A percentile compares a stretch with the other conserved stretches of the same genome.
Conservation (phyloP, 306 rosid species). For the Cucurbita maxima region DNA sequence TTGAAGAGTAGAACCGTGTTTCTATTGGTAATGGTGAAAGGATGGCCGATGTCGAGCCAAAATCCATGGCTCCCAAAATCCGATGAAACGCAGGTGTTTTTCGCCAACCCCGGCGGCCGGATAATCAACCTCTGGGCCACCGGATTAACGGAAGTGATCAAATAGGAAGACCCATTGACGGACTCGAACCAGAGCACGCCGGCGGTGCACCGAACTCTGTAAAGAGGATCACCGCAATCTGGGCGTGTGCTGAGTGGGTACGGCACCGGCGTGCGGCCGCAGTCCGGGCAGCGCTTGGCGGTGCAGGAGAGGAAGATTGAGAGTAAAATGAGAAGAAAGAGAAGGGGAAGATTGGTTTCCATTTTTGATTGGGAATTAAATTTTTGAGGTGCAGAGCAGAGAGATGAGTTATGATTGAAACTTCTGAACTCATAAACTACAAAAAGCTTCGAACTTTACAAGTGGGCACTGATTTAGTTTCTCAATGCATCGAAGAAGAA, state of each 20-base stretch:
- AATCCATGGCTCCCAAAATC: constrained; percentile 40
- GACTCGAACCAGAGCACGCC: constrained; percentile 36
- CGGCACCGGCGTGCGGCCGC: constrained; percentile 58
- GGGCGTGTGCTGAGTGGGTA: constrained; percentile 51
- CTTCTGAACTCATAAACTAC: neutral
- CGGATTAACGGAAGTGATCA: constrained; percentile 40
- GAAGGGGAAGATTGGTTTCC: neutral
- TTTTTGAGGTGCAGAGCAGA: neutral
- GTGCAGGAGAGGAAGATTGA: neutral
- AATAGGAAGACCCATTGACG: constrained; percentile 41
- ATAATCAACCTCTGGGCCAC: constrained; percentile 34
- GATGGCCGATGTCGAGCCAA: constrained; percentile 36
- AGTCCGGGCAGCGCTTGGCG: constrained; percentile 28
- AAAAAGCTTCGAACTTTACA: neutral
- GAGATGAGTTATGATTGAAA: neutral
- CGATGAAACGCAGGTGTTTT: constrained; percentile 45
- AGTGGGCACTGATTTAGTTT: neutral
- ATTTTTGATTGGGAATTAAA: neutral
- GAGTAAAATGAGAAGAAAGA: neutral
- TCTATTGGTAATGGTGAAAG: constrained; percentile 60
- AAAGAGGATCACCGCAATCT: constrained; percentile 48
- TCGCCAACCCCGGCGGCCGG: constrained; percentile 30
- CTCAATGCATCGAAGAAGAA: neutral
- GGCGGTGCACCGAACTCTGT: constrained; percentile 44
- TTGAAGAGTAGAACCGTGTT: constrained; percentile 62